These are phyloP conservation scores for Talaromyces trachyspermus DNA, from an alignment of 495 filamentous ascomycete genomes.

Conservation along the genomic window DNA sequence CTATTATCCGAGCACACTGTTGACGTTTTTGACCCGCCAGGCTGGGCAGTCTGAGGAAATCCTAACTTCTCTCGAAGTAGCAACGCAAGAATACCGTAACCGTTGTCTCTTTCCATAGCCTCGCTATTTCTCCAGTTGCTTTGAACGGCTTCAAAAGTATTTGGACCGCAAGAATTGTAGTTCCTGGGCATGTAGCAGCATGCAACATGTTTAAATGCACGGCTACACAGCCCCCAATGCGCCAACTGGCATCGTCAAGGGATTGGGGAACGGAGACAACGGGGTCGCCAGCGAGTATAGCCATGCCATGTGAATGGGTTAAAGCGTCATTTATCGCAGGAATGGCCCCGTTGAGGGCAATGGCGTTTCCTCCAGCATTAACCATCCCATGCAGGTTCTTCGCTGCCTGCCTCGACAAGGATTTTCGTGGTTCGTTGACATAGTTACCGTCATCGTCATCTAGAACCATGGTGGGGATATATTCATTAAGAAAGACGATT, in stretches of 20 bases:
- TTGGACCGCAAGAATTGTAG: conserved; percentile 67
- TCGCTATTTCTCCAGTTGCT: conserved; percentile 96
- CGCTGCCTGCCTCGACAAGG: conserved; percentile 65
- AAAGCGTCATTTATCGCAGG: conserved; percentile 87
- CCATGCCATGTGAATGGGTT: conserved; percentile 65
- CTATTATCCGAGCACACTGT: conserved; percentile 24
- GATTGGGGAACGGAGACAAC: conserved; percentile 69
- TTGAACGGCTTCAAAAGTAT: conserved; percentile 77
- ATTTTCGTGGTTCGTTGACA: conserved; percentile 66
- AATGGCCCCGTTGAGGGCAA: conserved; percentile 82
- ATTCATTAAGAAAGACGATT: conserved; percentile 77
- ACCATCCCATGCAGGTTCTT: conserved; percentile 66
- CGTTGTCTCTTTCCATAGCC: conserved; percentile 93
- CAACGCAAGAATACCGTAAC: conserved; percentile 78
- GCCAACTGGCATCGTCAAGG: conserved; percentile 89
- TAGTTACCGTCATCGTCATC: conserved; percentile 62
- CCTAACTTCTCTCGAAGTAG: conserved; percentile 70
- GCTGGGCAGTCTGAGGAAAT: conserved; percentile 22
- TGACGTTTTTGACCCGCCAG: conserved; percentile 26
- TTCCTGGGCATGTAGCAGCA: conserved; percentile 57
- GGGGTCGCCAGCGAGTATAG: conserved; percentile 77
- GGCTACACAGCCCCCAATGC: conserved; percentile 77
- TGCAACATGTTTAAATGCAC: conserved; percentile 80
- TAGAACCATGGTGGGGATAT: conserved; percentile 72
- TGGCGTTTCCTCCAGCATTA: conserved; percentile 62